Evolutionary conservation across 2,329 filamentous ascomycete genomes (phyloP).

Genomic region (Colletotrichum sp.): DNA sequence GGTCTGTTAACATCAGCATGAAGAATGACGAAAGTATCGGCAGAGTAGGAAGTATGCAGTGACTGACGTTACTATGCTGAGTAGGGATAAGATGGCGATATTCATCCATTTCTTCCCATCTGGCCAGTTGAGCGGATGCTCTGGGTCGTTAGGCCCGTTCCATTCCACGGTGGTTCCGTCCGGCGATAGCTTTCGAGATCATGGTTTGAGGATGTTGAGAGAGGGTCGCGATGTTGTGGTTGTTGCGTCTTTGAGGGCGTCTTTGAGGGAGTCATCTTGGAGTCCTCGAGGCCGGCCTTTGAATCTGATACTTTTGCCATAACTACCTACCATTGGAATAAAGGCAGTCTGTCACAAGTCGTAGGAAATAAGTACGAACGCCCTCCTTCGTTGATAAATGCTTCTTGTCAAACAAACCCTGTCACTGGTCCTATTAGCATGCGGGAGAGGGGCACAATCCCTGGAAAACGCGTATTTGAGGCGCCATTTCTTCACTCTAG

Average conservation of each 20-base stretch:
- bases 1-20: too few relatives aligned
- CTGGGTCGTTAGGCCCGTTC: constrained; percentile 61
- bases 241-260: not conserved
- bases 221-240: not conserved
- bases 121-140: constrained; percentile 67
- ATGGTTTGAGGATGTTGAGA: not conserved
- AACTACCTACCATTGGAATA: not conserved
- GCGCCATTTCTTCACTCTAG: not conserved
- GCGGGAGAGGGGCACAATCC: not conserved
- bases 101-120: constrained; percentile 36
- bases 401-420: not conserved
- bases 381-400: not conserved
- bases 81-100: constrained; percentile 39
- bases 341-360: not conserved
- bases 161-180: constrained; percentile 54
- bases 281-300: not conserved
- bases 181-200: not conserved
- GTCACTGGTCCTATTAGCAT: not conserved
- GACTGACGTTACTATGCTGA: constrained; percentile 34
- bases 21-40: too few relatives aligned
- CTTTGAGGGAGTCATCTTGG: not conserved
- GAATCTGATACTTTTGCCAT: not conserved
- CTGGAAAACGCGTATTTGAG: not conserved
- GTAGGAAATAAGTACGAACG: not conserved
- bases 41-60: too few relatives aligned